phyloP scores from a whole-genome alignment of 2,329 filamentous ascomycete genomes.

The Trichoderma polysporum region DNA sequence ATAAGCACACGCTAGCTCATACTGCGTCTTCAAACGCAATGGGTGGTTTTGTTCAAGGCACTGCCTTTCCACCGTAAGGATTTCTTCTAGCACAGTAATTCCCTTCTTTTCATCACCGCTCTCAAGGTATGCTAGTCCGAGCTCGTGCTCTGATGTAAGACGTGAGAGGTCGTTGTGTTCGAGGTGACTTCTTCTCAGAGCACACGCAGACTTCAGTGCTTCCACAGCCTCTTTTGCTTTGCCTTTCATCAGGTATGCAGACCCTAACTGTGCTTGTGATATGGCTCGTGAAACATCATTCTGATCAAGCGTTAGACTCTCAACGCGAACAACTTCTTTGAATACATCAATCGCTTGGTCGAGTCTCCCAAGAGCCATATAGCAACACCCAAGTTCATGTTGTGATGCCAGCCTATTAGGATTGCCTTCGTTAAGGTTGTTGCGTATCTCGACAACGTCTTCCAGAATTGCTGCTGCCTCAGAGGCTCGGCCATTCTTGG shows the following conservation, averaged over 20 bases:
- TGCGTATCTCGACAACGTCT: not conserved
- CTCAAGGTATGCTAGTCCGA: not conserved
- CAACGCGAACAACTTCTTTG: not conserved
- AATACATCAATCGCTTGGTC: constrained; percentile 3
- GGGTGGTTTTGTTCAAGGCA: constrained; percentile 1
- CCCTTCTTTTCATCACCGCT: not conserved
- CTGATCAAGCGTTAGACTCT: not conserved
- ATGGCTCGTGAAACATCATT: not conserved
- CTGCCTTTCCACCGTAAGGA: not conserved
- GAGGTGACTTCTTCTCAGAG: not conserved
- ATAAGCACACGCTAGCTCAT: constrained; percentile 18
- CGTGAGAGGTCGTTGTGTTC: not conserved
- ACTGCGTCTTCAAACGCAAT: constrained; percentile 13
- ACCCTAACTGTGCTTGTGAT: not conserved
- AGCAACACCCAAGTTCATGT: constrained; percentile 16
- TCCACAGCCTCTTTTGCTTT: not conserved
- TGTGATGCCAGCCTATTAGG: not conserved
- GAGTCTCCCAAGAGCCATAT: not conserved
- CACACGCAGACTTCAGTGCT: not conserved
- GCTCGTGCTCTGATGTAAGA: not conserved
- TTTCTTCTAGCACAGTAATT: constrained; percentile 5
- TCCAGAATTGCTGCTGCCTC: not conserved
- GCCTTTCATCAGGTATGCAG: not conserved
- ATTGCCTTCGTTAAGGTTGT: not conserved
- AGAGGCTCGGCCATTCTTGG: not conserved